Base-by-base conservation (phyloP, 352 stramenopile species). In the Phytophthora pini region DNA sequence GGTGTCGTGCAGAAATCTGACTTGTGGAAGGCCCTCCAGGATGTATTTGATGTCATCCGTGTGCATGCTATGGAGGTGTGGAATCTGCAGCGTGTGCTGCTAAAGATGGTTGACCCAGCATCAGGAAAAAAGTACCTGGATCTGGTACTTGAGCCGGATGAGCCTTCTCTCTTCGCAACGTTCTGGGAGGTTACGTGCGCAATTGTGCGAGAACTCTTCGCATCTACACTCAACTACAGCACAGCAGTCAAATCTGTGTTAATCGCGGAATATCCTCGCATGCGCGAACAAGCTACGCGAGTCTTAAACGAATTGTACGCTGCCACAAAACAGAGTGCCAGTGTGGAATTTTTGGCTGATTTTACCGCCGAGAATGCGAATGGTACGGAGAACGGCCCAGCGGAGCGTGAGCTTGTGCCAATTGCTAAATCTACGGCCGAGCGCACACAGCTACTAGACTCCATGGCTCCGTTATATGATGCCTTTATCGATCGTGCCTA, bases 121-220 rank as follows among this genome's bases (percentile, higher is more conserved):
- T 77, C 78, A 10, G 63, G 70, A 10, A 76, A 77, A 46, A 82
- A 68, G 44, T 94, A 92, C 53, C 56, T 94, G 22, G 83, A 92
- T 41, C 39, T 93, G 40, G 83, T 96, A 6, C 76, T 94, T 17
- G 70, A 84, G 26, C 67, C 66, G 22, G 87, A 95, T 56, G 88
- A 96, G 48, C 86, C 84, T 38, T 90, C 80, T 22, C 72, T 96
- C 34, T 93, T 94, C 44, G 77, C 75, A 36, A 96, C 84, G 17
- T 96, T 94, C 52, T 96, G 88, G 88, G 87, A 96, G 29, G 88
- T 96, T 15, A 89, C 75, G 22, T 89, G 84, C 41, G 88, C 84
- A 11, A 89, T 96, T 36, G 55, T 94, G 15, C 74, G 83, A 2
- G 87, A 96, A 56, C 48, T 94, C 5, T 90, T 94, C 34, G 67